Base-by-base conservation (phyloP, 2,329 filamentous ascomycete species). In the Pestalotiopsis fici region DNA sequence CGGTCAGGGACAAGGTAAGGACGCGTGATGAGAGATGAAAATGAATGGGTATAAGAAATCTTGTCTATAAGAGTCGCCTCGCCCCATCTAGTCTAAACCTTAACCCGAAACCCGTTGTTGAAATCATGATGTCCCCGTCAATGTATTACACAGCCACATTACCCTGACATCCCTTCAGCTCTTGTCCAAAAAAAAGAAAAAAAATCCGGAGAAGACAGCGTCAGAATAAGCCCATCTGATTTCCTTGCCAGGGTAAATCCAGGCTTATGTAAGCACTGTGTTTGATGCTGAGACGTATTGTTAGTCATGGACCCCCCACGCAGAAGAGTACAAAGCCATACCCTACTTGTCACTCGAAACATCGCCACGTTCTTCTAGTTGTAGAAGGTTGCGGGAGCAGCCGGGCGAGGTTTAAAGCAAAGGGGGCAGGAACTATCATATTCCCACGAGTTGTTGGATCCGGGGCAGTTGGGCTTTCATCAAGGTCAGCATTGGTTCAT, bases 381-480 rank as follows among this genome's bases (percentile, higher is more conserved):
- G 28, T 31, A 18, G 59, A 62, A 62, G 15, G n/a, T 39, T 5
- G 13, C 2, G 15, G 37, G 28, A 21, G 18, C 6, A 3, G 15
- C 2, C 7, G 59, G 59, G 13, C 59, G 59, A 5, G 3, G 47
- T 6, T 21, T 13, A 21, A 25, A 62, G 35, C 59, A 62, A 23
- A 62, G 7, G 5, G 59, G 59, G 21, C 59, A 62, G 21, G 21
- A 35, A 9, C 2, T 7, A 12, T 62, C 59, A 35, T 43, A 62
- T 21, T 7, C 39, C 59, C 59, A 57, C 4, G 27, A n/a, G n/a
- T 57, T 65, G 31, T 65, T 65, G 25, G 63, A 65, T 13, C 28
- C 50, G 23, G 63, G 50, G 50, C 31, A 65, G 50, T 65, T 25
- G 25, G 59, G 59, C 59, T 62, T n/a, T 31, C 31, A 28, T 31